Conservation (phyloP, 2,329 filamentous ascomycete genomes). For the Aspergillus terreus region DNA sequence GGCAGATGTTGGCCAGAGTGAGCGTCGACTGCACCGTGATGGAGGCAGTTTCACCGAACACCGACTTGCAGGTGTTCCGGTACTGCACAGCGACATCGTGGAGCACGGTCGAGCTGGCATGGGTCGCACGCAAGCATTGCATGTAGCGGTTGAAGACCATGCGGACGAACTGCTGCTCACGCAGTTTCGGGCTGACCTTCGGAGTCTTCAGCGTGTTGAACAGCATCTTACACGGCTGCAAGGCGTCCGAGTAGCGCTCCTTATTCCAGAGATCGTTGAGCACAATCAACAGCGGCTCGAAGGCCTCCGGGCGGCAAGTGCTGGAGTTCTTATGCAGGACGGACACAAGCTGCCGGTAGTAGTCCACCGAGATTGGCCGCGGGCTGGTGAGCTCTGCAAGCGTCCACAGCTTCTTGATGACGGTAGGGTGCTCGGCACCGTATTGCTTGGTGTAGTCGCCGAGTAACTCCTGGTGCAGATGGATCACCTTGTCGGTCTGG, state of each 20-base stretch:
- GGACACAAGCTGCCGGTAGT: constrained; percentile 36
- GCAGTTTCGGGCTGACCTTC: constrained; percentile 30
- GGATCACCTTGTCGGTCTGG: constrained; percentile 35
- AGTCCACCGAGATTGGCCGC: constrained; percentile 35
- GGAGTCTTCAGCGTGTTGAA: constrained; percentile 36
- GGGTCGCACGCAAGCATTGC: constrained; percentile 32
- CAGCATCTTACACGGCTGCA: constrained; percentile 31
- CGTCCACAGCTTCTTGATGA: constrained; percentile 35
- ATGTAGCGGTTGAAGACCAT: constrained; percentile 34
- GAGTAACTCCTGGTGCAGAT: constrained; percentile 37
- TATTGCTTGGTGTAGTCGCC: constrained; percentile 35
- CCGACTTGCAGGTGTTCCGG: constrained; percentile 29
- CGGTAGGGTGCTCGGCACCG: constrained; percentile 30
- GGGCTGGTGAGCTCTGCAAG: constrained; percentile 35
- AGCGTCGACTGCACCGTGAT: constrained; percentile 37
- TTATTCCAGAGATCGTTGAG: constrained; percentile 37
- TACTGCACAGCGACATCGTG: constrained; percentile 35
- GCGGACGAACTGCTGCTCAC: constrained; percentile 30
- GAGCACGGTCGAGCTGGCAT: constrained; percentile 27
- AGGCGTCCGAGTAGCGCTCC: constrained; percentile 35
- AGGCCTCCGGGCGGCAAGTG: constrained; percentile 33
- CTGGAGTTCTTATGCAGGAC: constrained; percentile 35
- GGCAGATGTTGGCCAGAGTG: constrained; percentile 35
- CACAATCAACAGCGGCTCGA: constrained; percentile 37
- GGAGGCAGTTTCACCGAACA: constrained; percentile 32